Base-by-base conservation (phyloP, 768 basidiomycete genomes). In the Collybia nuda region DNA sequence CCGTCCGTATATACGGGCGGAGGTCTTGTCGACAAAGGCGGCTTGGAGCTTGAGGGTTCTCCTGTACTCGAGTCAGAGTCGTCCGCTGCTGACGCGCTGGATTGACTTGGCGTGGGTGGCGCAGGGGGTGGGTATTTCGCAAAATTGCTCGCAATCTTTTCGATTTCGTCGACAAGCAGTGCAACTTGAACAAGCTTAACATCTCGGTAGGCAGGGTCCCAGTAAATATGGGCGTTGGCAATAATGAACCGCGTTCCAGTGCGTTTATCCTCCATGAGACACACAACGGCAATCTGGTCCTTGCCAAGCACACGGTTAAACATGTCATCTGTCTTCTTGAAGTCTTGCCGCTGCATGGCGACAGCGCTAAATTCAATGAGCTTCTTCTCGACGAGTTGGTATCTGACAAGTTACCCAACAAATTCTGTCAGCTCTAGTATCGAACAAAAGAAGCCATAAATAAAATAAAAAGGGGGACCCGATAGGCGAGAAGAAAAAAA, bases 311-410 rank as follows among this genome's bases (percentile, higher is more conserved):
- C 93, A 26, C 97, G 93, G 64, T 98, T 98, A 81, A 98, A 98
- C 94, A 98, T 95, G 74, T 98, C 96, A 62, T 98, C 94, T 15
- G 93, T 96, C 72, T 94, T 93, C 77, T 93, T 93, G 74, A 94
- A 93, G 66, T 95, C 93, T 44, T 87, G 83, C 22, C 93, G 84
- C 60, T 93, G 90, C 82, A 98, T 88, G 17, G 95, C 96, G 55
- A 94, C 79, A 29, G 89, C 81, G 64, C 87, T 90, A 73, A 95
- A 99, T 67, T 98, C 97, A 63, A 98, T 79, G 36, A 94, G 82
- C 47, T 94, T 88, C 58, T 90, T 90, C 74, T 98, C 95, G 37
- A 99, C 87, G 19, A 99, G 83, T 54, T 87, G 82, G 69, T 93
- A 99, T 64, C 93, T 96, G 64, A 21, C 35, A 44, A 18, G 37